phyloP scores from a whole-genome alignment of 179 eudicot genomes.

The Silene noctiflora region DNA sequence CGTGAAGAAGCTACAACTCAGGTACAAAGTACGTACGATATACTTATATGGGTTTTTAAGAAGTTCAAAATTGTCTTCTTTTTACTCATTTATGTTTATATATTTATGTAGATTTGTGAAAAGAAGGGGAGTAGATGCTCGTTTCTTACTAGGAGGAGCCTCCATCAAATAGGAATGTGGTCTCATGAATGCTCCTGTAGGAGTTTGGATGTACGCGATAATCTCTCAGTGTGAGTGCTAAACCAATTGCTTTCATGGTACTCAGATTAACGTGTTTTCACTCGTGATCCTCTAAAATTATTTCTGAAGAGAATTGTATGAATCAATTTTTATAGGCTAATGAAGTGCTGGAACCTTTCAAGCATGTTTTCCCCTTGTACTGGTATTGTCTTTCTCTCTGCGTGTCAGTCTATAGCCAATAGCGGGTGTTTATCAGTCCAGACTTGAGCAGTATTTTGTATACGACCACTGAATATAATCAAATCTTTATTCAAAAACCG shows the following conservation, averaged over 20 bases:
- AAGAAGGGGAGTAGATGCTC: constrained; percentile 60
- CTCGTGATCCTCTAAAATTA: not conserved
- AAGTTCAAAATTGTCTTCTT: constrained; percentile 10
- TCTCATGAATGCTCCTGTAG: constrained; percentile 70
- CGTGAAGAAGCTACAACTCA: constrained; percentile 49
- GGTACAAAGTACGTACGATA: constrained; percentile 33
- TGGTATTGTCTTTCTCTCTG: constrained; percentile 45
- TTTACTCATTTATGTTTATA: constrained; percentile 6
- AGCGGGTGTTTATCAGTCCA: constrained; percentile 9
- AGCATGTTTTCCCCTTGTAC: constrained; percentile 57
- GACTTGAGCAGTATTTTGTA: not conserved
- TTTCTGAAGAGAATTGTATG: not conserved
- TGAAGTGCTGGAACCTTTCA: constrained; percentile 62
- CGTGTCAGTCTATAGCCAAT: not conserved
- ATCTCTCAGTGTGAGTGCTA: constrained; percentile 37
- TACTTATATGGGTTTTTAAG: not conserved
- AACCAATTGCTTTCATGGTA: constrained; percentile 1
- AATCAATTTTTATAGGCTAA: constrained; percentile 19
- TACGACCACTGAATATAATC: not conserved
- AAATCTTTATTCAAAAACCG: not conserved
- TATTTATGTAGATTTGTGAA: constrained; percentile 41
- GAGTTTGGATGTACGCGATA: constrained; percentile 17
- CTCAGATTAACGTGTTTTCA: not conserved
- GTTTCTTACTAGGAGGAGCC: constrained; percentile 45
- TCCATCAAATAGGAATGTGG: constrained; percentile 81